Evolutionary conservation across 495 filamentous ascomycete species (phyloP), one percentile per base, ranked within the genome.

Genomic region (Polyplosphaeria fusca): DNA sequence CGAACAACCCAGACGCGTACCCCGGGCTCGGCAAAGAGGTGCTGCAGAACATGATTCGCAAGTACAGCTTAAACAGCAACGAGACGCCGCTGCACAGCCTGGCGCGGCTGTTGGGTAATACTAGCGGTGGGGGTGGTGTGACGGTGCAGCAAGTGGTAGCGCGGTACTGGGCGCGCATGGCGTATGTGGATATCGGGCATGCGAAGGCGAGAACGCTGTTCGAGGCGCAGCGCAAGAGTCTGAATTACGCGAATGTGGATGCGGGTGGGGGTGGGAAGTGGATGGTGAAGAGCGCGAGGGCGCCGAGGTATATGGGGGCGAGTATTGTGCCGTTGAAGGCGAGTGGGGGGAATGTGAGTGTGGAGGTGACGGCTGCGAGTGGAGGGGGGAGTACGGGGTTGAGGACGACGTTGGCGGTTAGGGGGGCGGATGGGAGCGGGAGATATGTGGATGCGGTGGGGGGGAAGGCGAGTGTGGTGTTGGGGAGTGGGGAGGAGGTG

Each of bases 121-220:
- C 30, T 35, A 7, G 7, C 30, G 7, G 7, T 14, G 7, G 7
- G 55, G 64, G 9, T 53, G 48, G 48, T 1, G 49, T 53, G 1
- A 49, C 55, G 1, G 69, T 75, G 32, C 73, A 75, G 55, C 59
- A 67, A 7, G 49, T 77, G 9, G 70, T 77, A 23, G 73, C 61
- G 2, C 63, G 72, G 13, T 77, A 76, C 60, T 76, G 73, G 73
- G 75, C 73, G 18, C 61, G 73, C 3, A 77, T 76, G 73, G 75
- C 75, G 0, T 75, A 72, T 28, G 70, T 74, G 3, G 75, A 76
- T 32, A 71, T 77, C 38, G 72, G 71, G 13, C 68, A 76, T 52
- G 59, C 58, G 13, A 72, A 74, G 38, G 71, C 71, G 0, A 61
- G 63, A 26, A 65, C 65, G 16, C 43, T 66, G 35, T 76, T 69